These are phyloP conservation scores for Infundibulicybe gibba DNA, from an alignment of 768 basidiomycete genomes.

Conservation along the genomic window DNA sequence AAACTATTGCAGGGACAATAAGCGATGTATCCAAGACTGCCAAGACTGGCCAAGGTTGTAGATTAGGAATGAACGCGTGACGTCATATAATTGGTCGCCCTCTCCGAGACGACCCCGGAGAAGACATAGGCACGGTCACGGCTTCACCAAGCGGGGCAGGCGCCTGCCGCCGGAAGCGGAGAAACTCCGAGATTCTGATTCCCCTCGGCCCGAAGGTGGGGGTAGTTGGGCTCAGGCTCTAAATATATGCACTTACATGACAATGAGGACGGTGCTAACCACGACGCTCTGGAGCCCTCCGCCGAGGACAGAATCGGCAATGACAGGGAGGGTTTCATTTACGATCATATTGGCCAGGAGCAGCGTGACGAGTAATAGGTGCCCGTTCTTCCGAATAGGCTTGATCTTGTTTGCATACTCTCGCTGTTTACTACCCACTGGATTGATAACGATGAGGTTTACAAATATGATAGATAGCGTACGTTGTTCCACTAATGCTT, in stretches of 20 bases:
- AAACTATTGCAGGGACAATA: conserved; percentile 46
- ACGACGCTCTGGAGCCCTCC: conserved; percentile 6
- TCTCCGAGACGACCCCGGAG: no score
- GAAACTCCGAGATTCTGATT: no score
- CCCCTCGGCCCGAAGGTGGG: no score
- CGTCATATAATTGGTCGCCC: conserved; percentile 16
- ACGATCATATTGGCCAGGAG: conserved; percentile 90
- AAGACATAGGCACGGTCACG: not conserved
- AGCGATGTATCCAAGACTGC: not conserved
- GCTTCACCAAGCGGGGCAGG: conserved; percentile 2
- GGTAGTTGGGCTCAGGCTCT: no score
- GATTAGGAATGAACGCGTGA: conserved; percentile 20
- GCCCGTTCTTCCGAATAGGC: conserved; percentile 82
- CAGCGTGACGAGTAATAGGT: conserved; percentile 78
- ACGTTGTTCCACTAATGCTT: conserved; percentile 82
- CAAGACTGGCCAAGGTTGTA: not conserved
- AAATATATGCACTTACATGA: conserved; percentile 3
- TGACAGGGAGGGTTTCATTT: conserved; percentile 84
- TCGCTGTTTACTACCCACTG: conserved; percentile 61
- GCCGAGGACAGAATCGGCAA: conserved; percentile 75
- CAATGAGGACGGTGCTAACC: conserved; percentile 4
- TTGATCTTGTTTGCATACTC: conserved; percentile 81
- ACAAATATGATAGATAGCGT: conserved; percentile 20
- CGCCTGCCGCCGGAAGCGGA: not conserved
- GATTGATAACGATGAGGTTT: conserved; percentile 2